Base-by-base conservation (phyloP, 192 early-diverging fungal genomes). In the Coemansia sp. region DNA sequence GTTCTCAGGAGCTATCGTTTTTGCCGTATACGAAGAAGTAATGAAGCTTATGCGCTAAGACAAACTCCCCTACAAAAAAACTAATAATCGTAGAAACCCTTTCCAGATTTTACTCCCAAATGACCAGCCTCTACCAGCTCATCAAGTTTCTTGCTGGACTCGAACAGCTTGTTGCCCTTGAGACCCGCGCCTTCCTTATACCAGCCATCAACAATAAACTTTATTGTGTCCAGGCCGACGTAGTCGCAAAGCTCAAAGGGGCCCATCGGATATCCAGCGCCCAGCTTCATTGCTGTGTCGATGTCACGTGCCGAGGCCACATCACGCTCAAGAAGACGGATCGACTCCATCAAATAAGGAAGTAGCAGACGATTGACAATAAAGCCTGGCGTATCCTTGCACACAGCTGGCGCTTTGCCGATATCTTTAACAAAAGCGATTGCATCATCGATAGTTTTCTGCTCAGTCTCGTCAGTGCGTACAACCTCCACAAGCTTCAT, bases 401-500 rank as follows among this genome's bases (percentile, higher is more conserved):
- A 98, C 4, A 88, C 83, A 32, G 95, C 94, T 54, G 94, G 90
- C 24, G 90, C 82, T 77, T 98, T 98, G 47, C 88, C 87, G 62
- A 98, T 87, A 21, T 78, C 83, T 56, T 82, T 87, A 59, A 87
- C 85, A 68, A 95, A 88, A 23, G 73, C 84, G 31, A 86, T 59
- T 26, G 96, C 85, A 9, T 77, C 55, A 18, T 89, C 84, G 49
- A 90, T 91, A 0, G 85, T 86, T 7, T 81, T 69, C 31, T 88
- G 77, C 24, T 74, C 71, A 9, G 88, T 86, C 22, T 87, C 76
- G 8, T 77, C 73, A 1, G 91, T 92, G 50, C 87, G 83, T 64
- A 96, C 88, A 9, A 98, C 89, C 82, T 98, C 96, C 10, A 98
- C 96, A 24, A 98, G 82, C 82, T 95, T 95, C 96, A 98, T 98